Base-by-base conservation (phyloP, 306 rosid species). In the Prunus fruticosa region DNA sequence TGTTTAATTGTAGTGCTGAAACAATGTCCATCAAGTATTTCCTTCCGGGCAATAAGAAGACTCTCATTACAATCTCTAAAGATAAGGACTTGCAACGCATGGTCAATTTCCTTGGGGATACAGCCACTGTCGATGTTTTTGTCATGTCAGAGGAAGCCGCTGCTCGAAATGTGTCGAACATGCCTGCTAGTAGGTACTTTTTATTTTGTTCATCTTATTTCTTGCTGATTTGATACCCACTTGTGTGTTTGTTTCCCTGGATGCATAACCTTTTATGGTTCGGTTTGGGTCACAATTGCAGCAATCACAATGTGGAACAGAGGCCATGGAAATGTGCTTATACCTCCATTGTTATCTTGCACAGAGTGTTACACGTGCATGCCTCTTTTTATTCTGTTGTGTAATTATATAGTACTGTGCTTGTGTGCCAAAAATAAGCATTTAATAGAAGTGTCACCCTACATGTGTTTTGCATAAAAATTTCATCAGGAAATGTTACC, bases 41-140 rank as follows among this genome's bases (percentile, higher is more conserved):
- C 72, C 97, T 95, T 76, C 99, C 99, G 0, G 93, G 93, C 13
- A 92, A 95, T 75, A 92, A 88, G 88, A 95, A 81, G 86, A 95
- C 97, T 49, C 97, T 92, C 45, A 95, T 95, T 66, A 88, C 96
- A 2, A 83, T 95, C 41, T 95, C 99, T 11, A 92, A 90, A 81
- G 99, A 92, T 77, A 92, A 92, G 89, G 99, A 95, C 81, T 83
- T 95, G 84, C 97, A 90, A 66, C 96, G 99, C 34, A 95, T 95
- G 99, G 80, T 95, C 69, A 89, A 76, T 85, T 95, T 92, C 80
- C 74, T 88, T 6, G 93, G 93, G 22, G 99, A 92, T 71, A 74
- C 89, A 67, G 54, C 65, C 79, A 84, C 89, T 1, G 99, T 87
- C 27, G 97, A 95, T 76, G 87, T 95, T 38, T 95, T 89, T 73